A percentile compares a stretch with the other conserved stretches of the same genome.
These are phyloP conservation scores for Maudiozyma bulderi DNA, from an alignment of 805 yeast genomes.

Conservation along the genomic window DNA sequence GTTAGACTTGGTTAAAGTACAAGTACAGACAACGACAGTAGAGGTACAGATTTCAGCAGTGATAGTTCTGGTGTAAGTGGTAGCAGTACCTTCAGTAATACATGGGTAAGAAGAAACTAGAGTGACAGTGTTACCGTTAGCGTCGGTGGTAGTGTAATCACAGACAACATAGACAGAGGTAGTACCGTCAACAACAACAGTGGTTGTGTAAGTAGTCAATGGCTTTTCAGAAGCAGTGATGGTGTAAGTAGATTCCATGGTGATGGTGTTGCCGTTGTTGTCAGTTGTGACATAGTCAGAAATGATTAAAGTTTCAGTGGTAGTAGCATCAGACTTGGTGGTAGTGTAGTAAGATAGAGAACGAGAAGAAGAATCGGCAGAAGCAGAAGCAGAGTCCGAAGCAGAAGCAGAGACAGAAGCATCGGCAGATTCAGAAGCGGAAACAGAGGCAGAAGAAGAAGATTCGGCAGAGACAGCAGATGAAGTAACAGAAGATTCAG, in stretches of 20 bases:
- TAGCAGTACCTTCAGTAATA: background rate
- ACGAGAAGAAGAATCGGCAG: background rate
- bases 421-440: background rate
- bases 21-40: slow-evolving; percentile 1
- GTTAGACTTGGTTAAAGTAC: slow-evolving; percentile 2
- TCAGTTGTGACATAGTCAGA: slow-evolving; percentile 1
- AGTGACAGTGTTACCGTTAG: background rate
- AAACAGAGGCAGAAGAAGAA: background rate
- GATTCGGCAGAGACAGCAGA: background rate
- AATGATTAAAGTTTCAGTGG: background rate
- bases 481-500: background rate
- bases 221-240: background rate
- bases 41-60: slow-evolving; percentile 1
- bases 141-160: slow-evolving; percentile 1
- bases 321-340: background rate
- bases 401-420: background rate
- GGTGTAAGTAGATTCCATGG: slow-evolving; percentile 1
- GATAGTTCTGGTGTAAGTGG: slow-evolving; percentile 2
- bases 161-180: slow-evolving; percentile 2
- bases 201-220: slow-evolving; percentile 3
- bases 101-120: slow-evolving; percentile 1
- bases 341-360: slow-evolving; percentile 2
- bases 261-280: background rate
- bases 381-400: background rate
- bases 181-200: background rate